Evolutionary conservation across 2,329 filamentous ascomycete genomes (phyloP).

Genomic region (Hypoxylon sp.): DNA sequence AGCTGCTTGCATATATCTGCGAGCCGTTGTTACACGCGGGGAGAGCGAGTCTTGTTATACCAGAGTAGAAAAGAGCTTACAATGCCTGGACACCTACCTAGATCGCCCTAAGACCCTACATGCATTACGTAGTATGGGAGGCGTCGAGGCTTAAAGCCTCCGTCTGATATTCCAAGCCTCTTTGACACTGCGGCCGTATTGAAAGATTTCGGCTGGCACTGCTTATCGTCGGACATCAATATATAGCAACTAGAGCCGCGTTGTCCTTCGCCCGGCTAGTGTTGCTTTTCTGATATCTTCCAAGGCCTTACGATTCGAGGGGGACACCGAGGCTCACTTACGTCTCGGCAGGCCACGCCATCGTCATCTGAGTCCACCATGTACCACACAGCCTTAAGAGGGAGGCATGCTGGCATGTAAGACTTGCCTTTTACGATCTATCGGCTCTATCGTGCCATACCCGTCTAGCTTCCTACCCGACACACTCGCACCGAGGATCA

Average conservation of each 20-base stretch:
- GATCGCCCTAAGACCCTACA: conserved; percentile 29
- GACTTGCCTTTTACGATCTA: not conserved
- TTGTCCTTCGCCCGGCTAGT: not conserved
- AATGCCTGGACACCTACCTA: conserved; percentile 4
- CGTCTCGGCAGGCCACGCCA: not conserved
- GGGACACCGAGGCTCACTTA: not conserved
- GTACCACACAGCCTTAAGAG: not conserved
- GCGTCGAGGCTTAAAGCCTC: conserved; percentile 11
- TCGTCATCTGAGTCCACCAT: not conserved
- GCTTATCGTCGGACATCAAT: not conserved
- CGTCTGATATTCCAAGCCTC: not conserved
- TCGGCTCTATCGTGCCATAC: not conserved
- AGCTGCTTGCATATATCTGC: conserved; percentile 5
- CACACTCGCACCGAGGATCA: not conserved
- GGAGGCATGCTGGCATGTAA: too few species aligned
- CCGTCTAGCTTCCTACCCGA: not conserved
- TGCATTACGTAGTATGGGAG: conserved; percentile 25
- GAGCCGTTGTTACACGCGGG: conserved; percentile 13
- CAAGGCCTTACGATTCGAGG: not conserved
- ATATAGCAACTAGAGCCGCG: not conserved
- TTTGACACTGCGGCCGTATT: not conserved
- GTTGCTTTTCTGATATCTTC: not conserved
- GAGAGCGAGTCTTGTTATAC: not conserved
- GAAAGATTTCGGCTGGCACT: not conserved
- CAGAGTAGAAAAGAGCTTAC: not conserved